These are phyloP conservation scores for Apiotrichum siamense DNA, from an alignment of 1,284 basidiomycete genomes.

Conservation along the genomic window DNA sequence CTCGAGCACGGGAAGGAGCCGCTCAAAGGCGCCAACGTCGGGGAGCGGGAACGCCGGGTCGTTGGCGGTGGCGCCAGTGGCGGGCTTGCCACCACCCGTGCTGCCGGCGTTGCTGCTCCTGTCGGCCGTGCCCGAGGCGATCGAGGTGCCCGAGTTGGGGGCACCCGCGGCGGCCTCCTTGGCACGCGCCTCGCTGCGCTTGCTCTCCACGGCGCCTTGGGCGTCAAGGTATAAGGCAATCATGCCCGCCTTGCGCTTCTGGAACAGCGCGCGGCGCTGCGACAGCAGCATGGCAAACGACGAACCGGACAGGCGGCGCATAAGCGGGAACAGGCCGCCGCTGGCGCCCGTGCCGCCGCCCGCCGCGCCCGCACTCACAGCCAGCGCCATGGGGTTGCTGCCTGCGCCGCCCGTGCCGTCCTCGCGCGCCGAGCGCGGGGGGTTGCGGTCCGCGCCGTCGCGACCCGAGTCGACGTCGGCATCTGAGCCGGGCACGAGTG, in stretches of 20 bases:
- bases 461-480: conserved; percentile 14
- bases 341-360: background rate
- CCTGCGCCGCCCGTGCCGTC: too few species aligned
- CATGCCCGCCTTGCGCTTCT: conserved; percentile 34
- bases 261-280: conserved; percentile 25
- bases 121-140: background rate
- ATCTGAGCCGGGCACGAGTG: conserved; percentile 10
- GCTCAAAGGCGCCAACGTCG: conserved; percentile 25
- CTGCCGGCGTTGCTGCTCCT: background rate
- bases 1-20: conserved; percentile 32
- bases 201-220: conserved; percentile 23
- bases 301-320: conserved; percentile 6
- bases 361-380: too few species aligned
- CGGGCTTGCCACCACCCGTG: too few species aligned
- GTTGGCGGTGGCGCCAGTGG: background rate
- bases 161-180: background rate
- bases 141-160: background rate
- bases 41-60: conserved; percentile 6
- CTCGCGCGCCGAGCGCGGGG: conserved; percentile 16
- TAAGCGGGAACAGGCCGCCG: background rate
- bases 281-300: conserved; percentile 8
- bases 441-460: conserved; percentile 18
- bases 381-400: too few species aligned
- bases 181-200: background rate
- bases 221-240: conserved; percentile 38